Conservation (phyloP, 345 rosid species). For the Gossypioides kirkii region DNA sequence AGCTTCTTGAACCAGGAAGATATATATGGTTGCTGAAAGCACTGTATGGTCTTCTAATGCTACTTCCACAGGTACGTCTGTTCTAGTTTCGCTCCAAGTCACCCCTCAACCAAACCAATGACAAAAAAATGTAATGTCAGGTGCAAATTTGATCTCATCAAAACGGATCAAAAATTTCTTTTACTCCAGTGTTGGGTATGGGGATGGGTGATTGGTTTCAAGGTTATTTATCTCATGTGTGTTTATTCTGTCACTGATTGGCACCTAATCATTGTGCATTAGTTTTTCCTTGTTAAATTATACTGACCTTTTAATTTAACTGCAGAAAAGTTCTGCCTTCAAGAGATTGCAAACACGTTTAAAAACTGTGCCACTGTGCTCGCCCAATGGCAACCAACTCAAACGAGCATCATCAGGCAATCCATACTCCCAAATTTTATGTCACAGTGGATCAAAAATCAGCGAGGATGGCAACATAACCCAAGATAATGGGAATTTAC, state of each 20-base stretch:
- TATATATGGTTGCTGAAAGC: conserved; percentile 83
- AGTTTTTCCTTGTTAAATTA: not conserved
- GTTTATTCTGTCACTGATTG: not conserved
- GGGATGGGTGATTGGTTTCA: not conserved
- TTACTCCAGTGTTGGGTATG: not conserved
- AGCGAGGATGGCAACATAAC: conserved; percentile 58
- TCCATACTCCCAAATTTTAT: conserved; percentile 51
- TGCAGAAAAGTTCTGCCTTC: conserved; percentile 94
- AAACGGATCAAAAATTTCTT: not conserved
- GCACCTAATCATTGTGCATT: not conserved
- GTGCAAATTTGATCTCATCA: not conserved
- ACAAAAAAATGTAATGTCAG: not conserved
- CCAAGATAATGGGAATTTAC: conserved; percentile 48
- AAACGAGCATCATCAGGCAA: conserved; percentile 68
- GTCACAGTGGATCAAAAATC: conserved; percentile 43
- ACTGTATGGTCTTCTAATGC: conserved; percentile 91
- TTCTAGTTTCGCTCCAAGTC: not conserved
- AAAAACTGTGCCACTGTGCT: conserved; percentile 78
- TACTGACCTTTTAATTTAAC: conserved; percentile 5
- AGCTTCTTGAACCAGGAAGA: conserved; percentile 98
- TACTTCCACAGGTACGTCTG: conserved; percentile 86
- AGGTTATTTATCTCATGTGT: not conserved
- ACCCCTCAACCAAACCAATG: not conserved
- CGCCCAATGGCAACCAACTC: conserved; percentile 63
- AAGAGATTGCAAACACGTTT: conserved; percentile 79